Evolutionary conservation across 2,329 filamentous ascomycete genomes (phyloP).

Genomic region (Tolypocladium endophyticum): DNA sequence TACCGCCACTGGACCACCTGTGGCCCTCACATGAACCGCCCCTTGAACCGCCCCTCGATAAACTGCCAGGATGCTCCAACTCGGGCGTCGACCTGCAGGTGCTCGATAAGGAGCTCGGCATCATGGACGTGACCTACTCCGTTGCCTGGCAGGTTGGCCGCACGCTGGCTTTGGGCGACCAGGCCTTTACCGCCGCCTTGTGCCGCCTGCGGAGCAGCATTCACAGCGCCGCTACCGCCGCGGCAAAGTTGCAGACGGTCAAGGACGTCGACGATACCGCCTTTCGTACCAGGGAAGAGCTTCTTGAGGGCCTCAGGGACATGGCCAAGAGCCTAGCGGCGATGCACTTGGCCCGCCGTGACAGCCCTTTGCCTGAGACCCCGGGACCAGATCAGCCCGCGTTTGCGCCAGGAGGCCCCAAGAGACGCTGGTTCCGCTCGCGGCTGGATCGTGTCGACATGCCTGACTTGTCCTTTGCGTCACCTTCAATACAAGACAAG

Average conservation of each 20-base stretch:
- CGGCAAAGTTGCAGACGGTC: neutral
- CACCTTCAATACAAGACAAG: neutral
- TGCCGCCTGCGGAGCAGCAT: neutral
- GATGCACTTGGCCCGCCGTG: neutral
- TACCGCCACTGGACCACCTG: too few species aligned
- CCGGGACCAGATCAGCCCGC: neutral
- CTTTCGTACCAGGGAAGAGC: conserved; percentile 2
- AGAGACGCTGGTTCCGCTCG: conserved; percentile 2
- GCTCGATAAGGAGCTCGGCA: conserved; percentile 22
- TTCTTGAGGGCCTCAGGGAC: neutral
- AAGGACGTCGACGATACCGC: conserved; percentile 1
- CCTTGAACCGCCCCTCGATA: too few species aligned
- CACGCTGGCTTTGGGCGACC: conserved; percentile 23
- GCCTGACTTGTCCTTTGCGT: neutral
- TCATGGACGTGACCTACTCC: conserved; percentile 34
- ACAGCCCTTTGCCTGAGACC: neutral
- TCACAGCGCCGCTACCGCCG: neutral
- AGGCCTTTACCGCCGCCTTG: conserved; percentile 15
- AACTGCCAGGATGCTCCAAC: conserved; percentile 15
- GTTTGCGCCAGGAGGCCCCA: neutral
- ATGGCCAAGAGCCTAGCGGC: too few species aligned
- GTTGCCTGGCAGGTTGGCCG: conserved; percentile 32
- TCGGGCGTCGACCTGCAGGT: conserved; percentile 25
- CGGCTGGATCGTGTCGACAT: neutral
- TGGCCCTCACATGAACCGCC: conserved; percentile 14